phyloP scores from a whole-genome alignment of 176 grass and related monocot genomes.

The Oryza glumipatula region DNA sequence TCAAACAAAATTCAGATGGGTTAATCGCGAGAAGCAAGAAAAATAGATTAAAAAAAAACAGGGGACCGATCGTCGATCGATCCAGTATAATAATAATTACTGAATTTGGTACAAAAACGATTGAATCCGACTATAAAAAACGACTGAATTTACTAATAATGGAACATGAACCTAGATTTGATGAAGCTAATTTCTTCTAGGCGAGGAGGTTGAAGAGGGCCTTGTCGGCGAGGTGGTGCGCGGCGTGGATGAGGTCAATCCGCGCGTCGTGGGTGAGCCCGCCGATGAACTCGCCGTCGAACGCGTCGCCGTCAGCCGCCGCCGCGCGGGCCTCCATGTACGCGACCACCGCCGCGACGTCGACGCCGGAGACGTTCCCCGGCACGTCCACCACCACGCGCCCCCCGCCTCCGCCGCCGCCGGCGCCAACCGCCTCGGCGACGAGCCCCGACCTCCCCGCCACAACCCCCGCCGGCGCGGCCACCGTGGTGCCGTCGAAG shows the following conservation, averaged over 20 bases:
- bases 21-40: no score
- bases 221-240: not conserved
- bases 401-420: not conserved
- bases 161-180: not conserved
- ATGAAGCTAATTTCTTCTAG: not conserved
- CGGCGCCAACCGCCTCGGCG: not conserved
- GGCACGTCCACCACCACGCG: slow-evolving; percentile 41
- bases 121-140: not conserved
- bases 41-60: not conserved
- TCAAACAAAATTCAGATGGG: no score
- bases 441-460: slow-evolving; percentile 21
- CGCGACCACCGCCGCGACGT: slow-evolving; percentile 29
- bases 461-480: slow-evolving; percentile 20
- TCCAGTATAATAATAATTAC: not conserved
- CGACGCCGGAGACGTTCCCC: slow-evolving; percentile 19
- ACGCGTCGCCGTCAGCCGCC: not conserved
- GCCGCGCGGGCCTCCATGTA: slow-evolving; percentile 36
- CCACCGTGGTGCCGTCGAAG: slow-evolving; percentile 32
- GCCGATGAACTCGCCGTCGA: not conserved
- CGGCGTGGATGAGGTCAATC: not conserved
- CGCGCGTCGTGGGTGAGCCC: not conserved
- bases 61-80: not conserved
- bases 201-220: not conserved
- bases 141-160: not conserved
- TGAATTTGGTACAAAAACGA: not conserved